phyloP scores from a whole-genome alignment of 768 basidiomycete genomes.

The Mycena maculata region DNA sequence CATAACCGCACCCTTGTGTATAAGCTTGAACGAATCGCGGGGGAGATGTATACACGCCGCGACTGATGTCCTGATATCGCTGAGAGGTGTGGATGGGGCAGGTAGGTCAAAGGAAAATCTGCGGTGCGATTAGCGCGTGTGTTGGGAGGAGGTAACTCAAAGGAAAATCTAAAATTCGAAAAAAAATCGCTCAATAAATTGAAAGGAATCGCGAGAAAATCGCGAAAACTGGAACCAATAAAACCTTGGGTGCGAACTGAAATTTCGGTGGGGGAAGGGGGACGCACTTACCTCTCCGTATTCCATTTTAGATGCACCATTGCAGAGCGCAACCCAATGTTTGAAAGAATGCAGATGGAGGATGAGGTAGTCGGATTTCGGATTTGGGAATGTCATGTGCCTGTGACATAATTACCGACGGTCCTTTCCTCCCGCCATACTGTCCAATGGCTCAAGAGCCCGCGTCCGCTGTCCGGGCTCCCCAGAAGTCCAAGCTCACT shows the following conservation, averaged over 20 bases:
- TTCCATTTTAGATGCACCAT: conserved; percentile 60
- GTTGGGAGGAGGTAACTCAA: conserved; percentile 4
- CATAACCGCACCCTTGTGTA: conserved; percentile 92
- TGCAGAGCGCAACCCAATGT: not conserved
- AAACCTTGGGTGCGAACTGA: no score
- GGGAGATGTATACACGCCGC: conserved; percentile 83
- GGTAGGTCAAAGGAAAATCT: conserved; percentile 63
- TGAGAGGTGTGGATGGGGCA: conserved; percentile 68
- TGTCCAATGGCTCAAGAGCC: conserved; percentile 33
- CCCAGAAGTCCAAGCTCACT: conserved; percentile 46
- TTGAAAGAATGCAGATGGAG: not conserved
- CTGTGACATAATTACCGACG: no score
- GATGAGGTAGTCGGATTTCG: no score
- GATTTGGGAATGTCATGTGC: no score
- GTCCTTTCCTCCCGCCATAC: conserved; percentile 27
- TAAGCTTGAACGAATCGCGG: conserved; percentile 79
- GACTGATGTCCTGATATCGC: conserved; percentile 67
- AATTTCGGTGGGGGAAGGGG: no score
- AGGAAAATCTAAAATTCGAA: no score
- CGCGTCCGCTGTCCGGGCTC: conserved; percentile 37
- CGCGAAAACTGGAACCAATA: conserved; percentile 4
- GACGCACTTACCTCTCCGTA: conserved; percentile 46
- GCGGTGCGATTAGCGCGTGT: no score
- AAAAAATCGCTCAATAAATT: no score
- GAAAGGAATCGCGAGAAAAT: no score